Percentiles rank a stretch among this genome's conserved stretches.
These are phyloP conservation scores for Chalciporus pseudorubinellus DNA, from an alignment of 768 basidiomycete species.

Conservation along the genomic window DNA sequence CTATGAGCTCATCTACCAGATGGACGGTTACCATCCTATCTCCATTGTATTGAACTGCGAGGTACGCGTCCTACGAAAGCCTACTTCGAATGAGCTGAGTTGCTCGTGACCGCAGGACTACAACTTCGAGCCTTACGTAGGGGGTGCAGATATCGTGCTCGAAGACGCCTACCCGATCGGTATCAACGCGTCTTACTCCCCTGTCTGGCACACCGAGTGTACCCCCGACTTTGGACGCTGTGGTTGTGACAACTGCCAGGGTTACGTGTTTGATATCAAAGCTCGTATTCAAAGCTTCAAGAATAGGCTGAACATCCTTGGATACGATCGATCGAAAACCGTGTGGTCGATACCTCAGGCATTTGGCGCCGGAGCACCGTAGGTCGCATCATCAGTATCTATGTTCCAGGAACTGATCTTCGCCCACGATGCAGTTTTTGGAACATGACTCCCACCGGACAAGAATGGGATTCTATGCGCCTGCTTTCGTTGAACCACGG, in stretches of 20 bases:
- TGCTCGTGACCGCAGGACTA: constrained; percentile 46
- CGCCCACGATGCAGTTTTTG: constrained; percentile 20
- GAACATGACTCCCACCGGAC: constrained; percentile 28
- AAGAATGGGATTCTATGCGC: constrained; percentile 25
- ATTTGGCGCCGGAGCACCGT: constrained; percentile 57
- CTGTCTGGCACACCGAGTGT: constrained; percentile 58
- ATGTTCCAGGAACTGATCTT: neutral
- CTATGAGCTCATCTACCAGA: constrained; percentile 44
- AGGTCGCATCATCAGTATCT: neutral
- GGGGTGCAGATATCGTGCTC: constrained; percentile 67
- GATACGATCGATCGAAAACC: constrained; percentile 62
- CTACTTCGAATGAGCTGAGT: neutral
- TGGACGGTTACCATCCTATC: constrained; percentile 60
- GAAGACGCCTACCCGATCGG: constrained; percentile 41
- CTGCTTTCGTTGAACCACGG: constrained; percentile 28
- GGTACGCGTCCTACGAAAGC: constrained; percentile 5
- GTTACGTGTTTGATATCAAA: constrained; percentile 61
- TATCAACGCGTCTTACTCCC: constrained; percentile 63
- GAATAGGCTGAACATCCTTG: constrained; percentile 55
- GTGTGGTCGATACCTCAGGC: constrained; percentile 81
- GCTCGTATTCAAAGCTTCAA: constrained; percentile 63
- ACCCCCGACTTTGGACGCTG: constrained; percentile 68
- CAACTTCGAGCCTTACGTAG: constrained; percentile 54
- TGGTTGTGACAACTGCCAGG: constrained; percentile 69
- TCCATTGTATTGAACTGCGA: constrained; percentile 54